Evolutionary conservation across 2,329 filamentous ascomycete species (phyloP).

Genomic region (Colletotrichum coccodes): DNA sequence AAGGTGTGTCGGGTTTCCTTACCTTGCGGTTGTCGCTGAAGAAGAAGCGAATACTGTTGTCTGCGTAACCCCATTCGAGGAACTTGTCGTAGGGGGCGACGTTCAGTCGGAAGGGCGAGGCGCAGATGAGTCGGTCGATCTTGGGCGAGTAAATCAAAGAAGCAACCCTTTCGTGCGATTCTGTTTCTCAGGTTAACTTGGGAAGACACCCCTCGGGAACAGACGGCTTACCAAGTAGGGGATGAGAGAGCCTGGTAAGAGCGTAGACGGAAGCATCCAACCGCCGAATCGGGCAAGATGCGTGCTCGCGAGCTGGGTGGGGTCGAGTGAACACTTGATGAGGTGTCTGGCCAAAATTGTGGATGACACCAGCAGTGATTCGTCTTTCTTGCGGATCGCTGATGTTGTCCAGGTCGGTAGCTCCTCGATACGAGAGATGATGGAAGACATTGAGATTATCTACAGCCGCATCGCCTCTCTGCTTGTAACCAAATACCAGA

Average conservation of each 20-base stretch:
- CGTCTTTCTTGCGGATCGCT: slow-evolving; percentile 86
- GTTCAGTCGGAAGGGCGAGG: slow-evolving; percentile 86
- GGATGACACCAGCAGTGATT: slow-evolving; percentile 94
- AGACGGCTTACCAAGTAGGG: slow-evolving; percentile 70
- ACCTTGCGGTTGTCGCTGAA: slow-evolving; percentile 83
- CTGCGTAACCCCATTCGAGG: slow-evolving; percentile 95
- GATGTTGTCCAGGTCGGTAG: slow-evolving; percentile 91
- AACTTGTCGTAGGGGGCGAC: slow-evolving; percentile 93
- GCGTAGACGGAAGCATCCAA: slow-evolving; percentile 83
- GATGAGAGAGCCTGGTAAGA: slow-evolving; percentile 81
- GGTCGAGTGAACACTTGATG: slow-evolving; percentile 89
- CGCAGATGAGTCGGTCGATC: slow-evolving; percentile 84
- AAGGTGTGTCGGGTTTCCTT: slow-evolving; percentile 31
- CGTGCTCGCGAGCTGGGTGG: slow-evolving; percentile 81
- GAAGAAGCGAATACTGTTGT: slow-evolving; percentile 93
- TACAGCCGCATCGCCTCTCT: slow-evolving; percentile 89
- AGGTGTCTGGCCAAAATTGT: slow-evolving; percentile 98
- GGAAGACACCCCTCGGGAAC: too few species aligned
- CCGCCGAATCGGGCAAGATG: slow-evolving; percentile 70
- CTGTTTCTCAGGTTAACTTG: slow-evolving; percentile 41
- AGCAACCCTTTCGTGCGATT: slow-evolving; percentile 81
- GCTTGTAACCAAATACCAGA: slow-evolving; percentile 92
- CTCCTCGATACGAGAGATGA: slow-evolving; percentile 92
- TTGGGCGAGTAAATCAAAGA: slow-evolving; percentile 83
- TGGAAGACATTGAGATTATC: slow-evolving; percentile 97